Evolutionary conservation across 805 yeast genomes (phyloP).

Genomic region (Hyphopichia homilentoma): DNA sequence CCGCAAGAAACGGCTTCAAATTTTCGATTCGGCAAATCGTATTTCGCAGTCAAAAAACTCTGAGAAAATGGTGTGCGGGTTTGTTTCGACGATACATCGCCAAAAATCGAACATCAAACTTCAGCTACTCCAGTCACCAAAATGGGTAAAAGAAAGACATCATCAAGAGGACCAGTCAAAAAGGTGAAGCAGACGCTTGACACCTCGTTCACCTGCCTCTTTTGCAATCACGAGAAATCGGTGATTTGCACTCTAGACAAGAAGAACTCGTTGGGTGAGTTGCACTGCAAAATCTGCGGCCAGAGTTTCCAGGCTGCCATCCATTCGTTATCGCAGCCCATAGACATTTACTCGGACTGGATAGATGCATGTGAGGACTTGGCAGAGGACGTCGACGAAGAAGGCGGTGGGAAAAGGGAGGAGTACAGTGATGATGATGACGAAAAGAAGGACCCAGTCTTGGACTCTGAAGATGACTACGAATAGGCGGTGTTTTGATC

Average conservation of each 20-base stretch:
- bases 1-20: too few relatives aligned
- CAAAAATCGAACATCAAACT: too few relatives aligned
- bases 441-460: constrained; percentile 14
- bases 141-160: constrained; percentile 81
- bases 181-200: constrained; percentile 75
- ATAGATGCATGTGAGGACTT: constrained; percentile 92
- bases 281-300: constrained; percentile 91
- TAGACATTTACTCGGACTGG: constrained; percentile 96
- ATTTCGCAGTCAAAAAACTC: too few relatives aligned
- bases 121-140: too few relatives aligned
- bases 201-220: constrained; percentile 81
- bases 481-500: constrained; percentile 5
- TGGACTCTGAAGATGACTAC: constrained; percentile 30
- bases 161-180: constrained; percentile 72
- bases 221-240: constrained; percentile 93
- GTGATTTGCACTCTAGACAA: constrained; percentile 87
- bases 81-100: too few relatives aligned
- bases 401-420: constrained; percentile 13
- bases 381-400: constrained; percentile 56
- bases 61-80: too few relatives aligned
- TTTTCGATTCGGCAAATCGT: too few relatives aligned
- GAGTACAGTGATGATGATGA: constrained; percentile 33
- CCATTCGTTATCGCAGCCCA: constrained; percentile 81
- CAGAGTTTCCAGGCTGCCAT: constrained; percentile 88
- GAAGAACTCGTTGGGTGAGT: constrained; percentile 75